Evolutionary conservation across 2,329 filamentous ascomycete genomes (phyloP).

Genomic region (Capronia americana): DNA sequence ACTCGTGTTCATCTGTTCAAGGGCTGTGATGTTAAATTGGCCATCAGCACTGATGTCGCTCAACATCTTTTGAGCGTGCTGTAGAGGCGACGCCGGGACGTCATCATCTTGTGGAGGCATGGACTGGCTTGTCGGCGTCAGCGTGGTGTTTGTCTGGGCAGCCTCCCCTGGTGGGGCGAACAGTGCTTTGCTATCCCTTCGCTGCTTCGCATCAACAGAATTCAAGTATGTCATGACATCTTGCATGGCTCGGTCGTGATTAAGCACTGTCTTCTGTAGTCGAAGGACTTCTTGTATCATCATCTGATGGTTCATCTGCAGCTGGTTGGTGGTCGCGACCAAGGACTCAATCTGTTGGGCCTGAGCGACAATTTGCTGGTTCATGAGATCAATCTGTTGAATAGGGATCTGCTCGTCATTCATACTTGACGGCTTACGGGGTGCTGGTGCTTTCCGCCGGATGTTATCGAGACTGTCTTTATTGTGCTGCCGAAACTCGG

Average conservation of each 20-base stretch:
- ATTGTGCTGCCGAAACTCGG: slow-evolving; percentile 92
- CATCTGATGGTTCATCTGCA: slow-evolving; percentile 70
- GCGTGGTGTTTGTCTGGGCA: slow-evolving; percentile 47
- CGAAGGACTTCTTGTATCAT: slow-evolving; percentile 69
- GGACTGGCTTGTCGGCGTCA: slow-evolving; percentile 54
- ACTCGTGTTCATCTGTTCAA: slow-evolving; percentile 66
- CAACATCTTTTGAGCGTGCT: slow-evolving; percentile 70
- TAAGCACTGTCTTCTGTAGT: slow-evolving; percentile 72
- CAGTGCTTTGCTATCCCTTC: slow-evolving; percentile 63
- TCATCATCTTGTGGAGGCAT: slow-evolving; percentile 62
- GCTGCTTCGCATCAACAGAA: slow-evolving; percentile 67
- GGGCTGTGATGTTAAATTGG: slow-evolving; percentile 66
- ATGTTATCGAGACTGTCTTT: slow-evolving; percentile 98
- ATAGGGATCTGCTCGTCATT: slow-evolving; percentile 79
- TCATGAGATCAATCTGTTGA: slow-evolving; percentile 88
- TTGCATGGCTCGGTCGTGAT: slow-evolving; percentile 74
- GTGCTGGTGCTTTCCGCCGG: slow-evolving; percentile 89
- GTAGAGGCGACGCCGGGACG: slow-evolving; percentile 67
- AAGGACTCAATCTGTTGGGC: slow-evolving; percentile 90
- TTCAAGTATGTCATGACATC: slow-evolving; percentile 73
- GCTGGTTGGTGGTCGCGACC: slow-evolving; percentile 82
- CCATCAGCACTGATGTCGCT: slow-evolving; percentile 70
- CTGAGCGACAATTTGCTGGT: slow-evolving; percentile 84
- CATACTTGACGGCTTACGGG: slow-evolving; percentile 72
- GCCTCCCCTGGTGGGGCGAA: slow-evolving; percentile 52